phyloP scores from a whole-genome alignment of 2,329 filamentous ascomycete genomes.

The Cyanodermella asteris region DNA sequence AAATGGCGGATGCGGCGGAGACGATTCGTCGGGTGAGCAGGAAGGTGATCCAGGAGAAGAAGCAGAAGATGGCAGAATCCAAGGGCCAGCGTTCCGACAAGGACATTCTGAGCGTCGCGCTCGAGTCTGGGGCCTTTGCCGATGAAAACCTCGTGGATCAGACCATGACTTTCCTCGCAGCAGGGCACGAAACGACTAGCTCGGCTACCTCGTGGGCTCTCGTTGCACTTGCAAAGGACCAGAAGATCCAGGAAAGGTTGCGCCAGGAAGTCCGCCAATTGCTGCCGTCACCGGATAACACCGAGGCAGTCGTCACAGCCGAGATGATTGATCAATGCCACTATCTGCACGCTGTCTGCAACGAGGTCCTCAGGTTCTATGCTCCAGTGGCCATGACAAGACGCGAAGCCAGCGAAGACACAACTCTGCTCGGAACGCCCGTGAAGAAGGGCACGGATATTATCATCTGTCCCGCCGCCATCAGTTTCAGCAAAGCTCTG shows the following conservation, averaged over 20 bases:
- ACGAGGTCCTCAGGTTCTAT: slow-evolving; percentile 7
- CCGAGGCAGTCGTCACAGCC: slow-evolving; percentile 8
- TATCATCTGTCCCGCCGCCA: slow-evolving; percentile 37
- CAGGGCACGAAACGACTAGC: slow-evolving; percentile 62
- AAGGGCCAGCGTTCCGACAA: slow-evolving; percentile 28
- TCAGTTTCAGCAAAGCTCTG: slow-evolving; percentile 39
- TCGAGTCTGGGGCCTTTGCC: slow-evolving; percentile 52
- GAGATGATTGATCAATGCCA: slow-evolving; percentile 7
- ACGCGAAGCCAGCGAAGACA: slow-evolving; percentile 39
- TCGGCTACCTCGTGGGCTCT: slow-evolving; percentile 54
- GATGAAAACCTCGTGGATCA: slow-evolving; percentile 72
- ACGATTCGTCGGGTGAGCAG: slow-evolving; percentile 44
- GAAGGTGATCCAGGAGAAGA: slow-evolving; percentile 50
- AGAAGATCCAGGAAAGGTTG: slow-evolving; percentile 41
- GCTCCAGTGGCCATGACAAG: slow-evolving; percentile 30
- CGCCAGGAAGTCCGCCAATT: slow-evolving; percentile 43
- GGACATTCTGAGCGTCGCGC: slow-evolving; percentile 63
- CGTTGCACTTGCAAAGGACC: slow-evolving; percentile 45
- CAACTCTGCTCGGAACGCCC: slow-evolving; percentile 38
- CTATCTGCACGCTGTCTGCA: slow-evolving; percentile 7
- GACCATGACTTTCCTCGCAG: slow-evolving; percentile 74
- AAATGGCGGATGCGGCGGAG: slow-evolving; percentile 32
- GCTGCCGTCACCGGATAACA: slow-evolving; percentile 29
- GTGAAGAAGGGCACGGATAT: slow-evolving; percentile 47
- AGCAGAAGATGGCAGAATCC: slow-evolving; percentile 28